Base-by-base conservation (phyloP, 176 grass and related monocot genomes). In the Avena sativa region DNA sequence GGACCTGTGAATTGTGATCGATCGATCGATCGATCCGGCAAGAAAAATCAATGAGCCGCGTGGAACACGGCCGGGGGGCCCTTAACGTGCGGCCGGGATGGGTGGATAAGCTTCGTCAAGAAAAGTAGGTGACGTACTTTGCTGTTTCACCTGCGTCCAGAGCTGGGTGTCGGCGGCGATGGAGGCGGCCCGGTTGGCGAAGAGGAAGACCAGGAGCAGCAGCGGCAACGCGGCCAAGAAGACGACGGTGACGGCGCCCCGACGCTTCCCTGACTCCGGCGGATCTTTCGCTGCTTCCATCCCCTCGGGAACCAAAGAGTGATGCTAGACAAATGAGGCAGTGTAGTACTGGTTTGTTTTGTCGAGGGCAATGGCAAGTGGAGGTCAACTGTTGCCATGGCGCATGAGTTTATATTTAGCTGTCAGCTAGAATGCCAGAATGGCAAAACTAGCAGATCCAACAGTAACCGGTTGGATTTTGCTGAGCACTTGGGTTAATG, bases 161-260 rank as follows among this genome's bases (percentile, higher is more conserved):
- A 28, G 74, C 0, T 73, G 47, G 74, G 57, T 25, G 23, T 64
- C 74, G 47, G 74, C 80, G 74, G 80, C 56, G 73, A 83, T 50
- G 88, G 88, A 77, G 62, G 12, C 49, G 1, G 84, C 79, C 12
- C 17, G 81, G 81, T 61, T 60, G 76, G 76, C 59, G 68, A 84
- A 68, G 89, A 87, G 56, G 75, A 80, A 75, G 81, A 84, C 59
- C 50, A 88, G 0, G 7, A 91, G 60, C 2, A 77, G 23, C 40
- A 70, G 70, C 5, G 81, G 89, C 21, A 77, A 12, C 50, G 81
- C 61, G 38, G 87, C 81, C 20, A 88, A 3, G 51, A 85, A 80
- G 14, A 85, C 50, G 59, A 49, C 61, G 3, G 77, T 25, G 81
- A 44, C n/a, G 21, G 40, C 32, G 16, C 69, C 58, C 32, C 85